Evolutionary conservation across 129 eudicot species (phyloP).

Genomic region (Flaveria bidentis): DNA sequence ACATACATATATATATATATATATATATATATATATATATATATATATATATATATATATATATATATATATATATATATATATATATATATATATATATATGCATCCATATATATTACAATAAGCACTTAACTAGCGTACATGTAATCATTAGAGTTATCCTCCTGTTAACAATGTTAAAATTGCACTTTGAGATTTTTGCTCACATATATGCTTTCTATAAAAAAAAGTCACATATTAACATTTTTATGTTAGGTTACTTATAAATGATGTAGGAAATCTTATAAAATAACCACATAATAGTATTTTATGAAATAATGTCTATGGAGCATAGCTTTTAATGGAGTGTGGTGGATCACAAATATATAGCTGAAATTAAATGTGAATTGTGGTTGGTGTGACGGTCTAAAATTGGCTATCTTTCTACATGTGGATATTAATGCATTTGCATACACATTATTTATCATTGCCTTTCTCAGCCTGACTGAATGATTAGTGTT

Average conservation of each 20-base stretch:
- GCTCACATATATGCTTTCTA: background rate
- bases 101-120: background rate
- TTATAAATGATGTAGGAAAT: background rate
- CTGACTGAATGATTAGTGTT: background rate
- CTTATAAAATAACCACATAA: background rate
- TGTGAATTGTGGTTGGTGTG: slow-evolving; percentile 28
- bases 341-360: slow-evolving; percentile 27
- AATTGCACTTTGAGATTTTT: background rate
- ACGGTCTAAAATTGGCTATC: slow-evolving; percentile 22
- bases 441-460: background rate
- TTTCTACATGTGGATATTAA: slow-evolving; percentile 39
- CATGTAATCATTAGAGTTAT: background rate
- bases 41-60: too few relatives aligned
- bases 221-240: background rate
- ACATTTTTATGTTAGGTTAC: background rate
- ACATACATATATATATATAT: too few relatives aligned
- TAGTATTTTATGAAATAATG: background rate
- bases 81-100: background rate
- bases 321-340: slow-evolving; percentile 24
- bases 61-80: too few relatives aligned
- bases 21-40: too few relatives aligned
- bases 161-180: background rate
- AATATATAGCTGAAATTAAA: background rate
- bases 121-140: background rate
- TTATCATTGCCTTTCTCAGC: background rate